Evolutionary conservation across 2,329 filamentous ascomycete genomes (phyloP), one percentile per base, ranked within the genome.

Genomic region (Talaromyces sp.): DNA sequence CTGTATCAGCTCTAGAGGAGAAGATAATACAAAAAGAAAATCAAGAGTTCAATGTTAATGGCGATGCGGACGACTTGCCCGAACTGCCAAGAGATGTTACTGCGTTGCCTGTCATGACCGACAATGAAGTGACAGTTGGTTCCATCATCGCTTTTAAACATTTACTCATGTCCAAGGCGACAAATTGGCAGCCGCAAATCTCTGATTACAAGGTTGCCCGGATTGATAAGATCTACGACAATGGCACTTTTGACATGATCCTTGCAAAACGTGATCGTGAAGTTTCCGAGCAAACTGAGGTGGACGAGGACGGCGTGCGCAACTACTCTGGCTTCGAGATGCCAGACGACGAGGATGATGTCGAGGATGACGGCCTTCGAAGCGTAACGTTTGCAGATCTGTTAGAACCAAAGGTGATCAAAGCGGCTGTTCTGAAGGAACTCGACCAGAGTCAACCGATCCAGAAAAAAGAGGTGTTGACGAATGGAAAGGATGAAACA

Each of bases 251-350:
- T 17, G 80, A 83, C 25, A 78, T 96, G 4, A 81, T 84, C 11
- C 83, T 96, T 2, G 91, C 92, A 2, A 84, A 84, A 67, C 85
- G 90, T 33, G 90, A 96, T 72, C 81, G 89, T 57, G 77, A 83
- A 5, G 83, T 85, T 62, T 65, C 52, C 37, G 74, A 87, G 68
- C 89, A 85, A 71, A 75, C 78, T 19, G 33, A 19, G 33, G 88
- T 87, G 68, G 88, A 94, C 11, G 78, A 84, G 45, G 89, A 90
- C 0, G 92, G 92, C 0, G 82, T 90, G 67, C 85, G 92, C 10
- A 77, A 92, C 10, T 96, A 94, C 70, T 87, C 85, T 67, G 90
- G 88, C 65, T 95, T 96, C 69, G 92, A 96, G 71, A 87, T 88
- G 70, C 89, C 89, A 0, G 84, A 87, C 7, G 86, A 87, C 11